A percentile compares a stretch with the other conserved stretches of the same genome.
Evolutionary conservation across 305 asterid genomes (phyloP).

Genomic region (Fraxinus angustifolia): DNA sequence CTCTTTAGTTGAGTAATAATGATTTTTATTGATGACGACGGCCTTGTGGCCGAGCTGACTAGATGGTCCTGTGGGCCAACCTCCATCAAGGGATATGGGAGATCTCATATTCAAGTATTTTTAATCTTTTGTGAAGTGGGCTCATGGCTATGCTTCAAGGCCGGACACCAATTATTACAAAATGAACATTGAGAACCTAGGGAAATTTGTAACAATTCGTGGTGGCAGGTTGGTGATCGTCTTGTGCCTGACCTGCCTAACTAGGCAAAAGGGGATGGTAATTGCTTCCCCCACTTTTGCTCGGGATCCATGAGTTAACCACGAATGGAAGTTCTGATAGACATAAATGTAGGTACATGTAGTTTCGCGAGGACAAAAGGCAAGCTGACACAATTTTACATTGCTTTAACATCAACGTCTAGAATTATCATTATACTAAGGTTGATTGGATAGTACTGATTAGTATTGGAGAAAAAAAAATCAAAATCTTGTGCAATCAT

Average conservation of each 20-base stretch:
- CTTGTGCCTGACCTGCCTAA: not conserved
- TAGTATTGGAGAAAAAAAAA: not conserved
- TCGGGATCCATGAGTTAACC: not conserved
- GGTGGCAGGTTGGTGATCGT: not conserved
- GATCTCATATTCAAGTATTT: not conserved
- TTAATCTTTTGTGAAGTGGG: not conserved
- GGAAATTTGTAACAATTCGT: not conserved
- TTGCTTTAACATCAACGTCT: not conserved
- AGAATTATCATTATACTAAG: not conserved
- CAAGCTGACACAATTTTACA: not conserved
- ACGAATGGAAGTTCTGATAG: not conserved
- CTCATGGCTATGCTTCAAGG: not conserved
- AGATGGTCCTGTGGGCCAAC: not conserved
- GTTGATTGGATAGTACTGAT: not conserved
- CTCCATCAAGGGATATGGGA: not conserved
- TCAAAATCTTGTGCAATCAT: not conserved
- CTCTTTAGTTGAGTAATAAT: not conserved
- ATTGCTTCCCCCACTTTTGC: not conserved
- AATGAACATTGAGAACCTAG: not conserved
- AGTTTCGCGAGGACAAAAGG: not conserved
- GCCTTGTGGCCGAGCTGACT: not conserved
- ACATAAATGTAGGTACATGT: too few relatives aligned
- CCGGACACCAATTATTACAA: not conserved
- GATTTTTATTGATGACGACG: not conserved
- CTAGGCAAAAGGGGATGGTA: not conserved